Base-by-base conservation (phyloP, 1,284 basidiomycete species). In the Papiliotrema fonsecae region DNA sequence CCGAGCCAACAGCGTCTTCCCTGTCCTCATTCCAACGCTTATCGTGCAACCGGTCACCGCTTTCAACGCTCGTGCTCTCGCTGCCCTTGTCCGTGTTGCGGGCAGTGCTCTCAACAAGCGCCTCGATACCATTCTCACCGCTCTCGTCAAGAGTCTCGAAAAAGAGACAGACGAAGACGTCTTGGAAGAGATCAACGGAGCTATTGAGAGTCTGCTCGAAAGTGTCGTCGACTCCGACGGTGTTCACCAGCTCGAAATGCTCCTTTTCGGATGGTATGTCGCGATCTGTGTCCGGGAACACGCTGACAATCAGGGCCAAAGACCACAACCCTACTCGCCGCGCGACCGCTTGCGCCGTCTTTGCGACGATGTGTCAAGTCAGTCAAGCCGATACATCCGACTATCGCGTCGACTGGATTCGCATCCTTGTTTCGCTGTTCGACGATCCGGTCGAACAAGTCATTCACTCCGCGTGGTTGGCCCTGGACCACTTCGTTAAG, bases 51-150 rank as follows among this genome's bases (percentile, higher is more conserved):
- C 94, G 0, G 93, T 98, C 81, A 86, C 89, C 2, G 83, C 87
- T 3, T 97, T 97, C 83, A 97, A 98, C 67, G 90, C 89, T n/a
- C 83, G 86, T 18, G 94, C 94, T 3, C 77, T 98, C 11, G 86
- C 85, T 2, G 86, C 90, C 0, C 79, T 98, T 35, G 91, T 97
- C 16, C 87, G 87, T 4, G 94, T 97, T 6, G 94, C 96, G 32
- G 94, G 94, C 7, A 80, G 80, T 41, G 89, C 94, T 0, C 77
- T 98, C 53, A 94, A 87, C 76, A 83, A 83, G 63, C 82, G 90
- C 21, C 70, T 96, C 50, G 85, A 81, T 7, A 78, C 83, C 31
- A 86, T 94, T 25, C 75, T 96, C 51, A 82, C 76, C 47, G 81
- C 91, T 0, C 75, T 94, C 18, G 83, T 90, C 49, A 83, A 82